phyloP scores from a whole-genome alignment of 2,329 filamentous ascomycete genomes.

The Balansia obtecta region DNA sequence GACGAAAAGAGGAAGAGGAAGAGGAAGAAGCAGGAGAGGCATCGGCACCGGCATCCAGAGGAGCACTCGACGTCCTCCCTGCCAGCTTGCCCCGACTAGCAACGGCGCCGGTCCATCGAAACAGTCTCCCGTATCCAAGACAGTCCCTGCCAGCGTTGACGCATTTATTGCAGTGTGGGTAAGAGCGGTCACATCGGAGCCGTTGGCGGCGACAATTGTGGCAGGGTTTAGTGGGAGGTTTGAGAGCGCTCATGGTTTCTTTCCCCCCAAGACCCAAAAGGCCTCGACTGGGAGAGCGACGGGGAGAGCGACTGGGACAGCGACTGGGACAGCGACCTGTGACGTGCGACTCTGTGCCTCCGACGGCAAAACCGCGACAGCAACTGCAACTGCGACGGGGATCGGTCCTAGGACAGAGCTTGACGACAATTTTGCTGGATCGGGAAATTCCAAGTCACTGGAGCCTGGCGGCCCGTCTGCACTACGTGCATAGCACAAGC shows the following conservation, averaged over 20 bases:
- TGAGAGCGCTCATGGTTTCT: constrained; percentile 5
- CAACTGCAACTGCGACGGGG: neutral
- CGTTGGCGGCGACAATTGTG: constrained; percentile 43
- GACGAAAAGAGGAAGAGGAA: neutral
- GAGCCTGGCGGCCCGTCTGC: constrained; percentile 7
- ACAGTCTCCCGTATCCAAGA: constrained; percentile 39
- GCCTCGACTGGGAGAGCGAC: neutral
- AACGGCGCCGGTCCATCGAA: constrained; percentile 38
- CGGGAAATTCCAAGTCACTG: constrained; percentile 4
- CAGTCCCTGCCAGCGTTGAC: constrained; percentile 34
- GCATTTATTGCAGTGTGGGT: constrained; percentile 40
- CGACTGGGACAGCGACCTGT: neutral
- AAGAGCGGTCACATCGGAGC: constrained; percentile 39
- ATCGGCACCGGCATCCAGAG: constrained; percentile 1
- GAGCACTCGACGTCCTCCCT: constrained; percentile 25
- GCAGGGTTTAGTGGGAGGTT: constrained; percentile 26
- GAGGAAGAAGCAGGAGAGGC: neutral
- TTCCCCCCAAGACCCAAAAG: neutral
- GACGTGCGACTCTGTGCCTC: no score
- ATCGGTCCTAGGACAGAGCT: neutral
- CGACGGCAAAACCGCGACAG: neutral
- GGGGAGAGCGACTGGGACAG: neutral
- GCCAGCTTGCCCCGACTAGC: constrained; percentile 30
- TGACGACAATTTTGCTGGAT: constrained; percentile 1
- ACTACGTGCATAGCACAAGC: constrained; percentile 4